phyloP scores from a whole-genome alignment of 805 yeast species.

The Candida parachauliodes region DNA sequence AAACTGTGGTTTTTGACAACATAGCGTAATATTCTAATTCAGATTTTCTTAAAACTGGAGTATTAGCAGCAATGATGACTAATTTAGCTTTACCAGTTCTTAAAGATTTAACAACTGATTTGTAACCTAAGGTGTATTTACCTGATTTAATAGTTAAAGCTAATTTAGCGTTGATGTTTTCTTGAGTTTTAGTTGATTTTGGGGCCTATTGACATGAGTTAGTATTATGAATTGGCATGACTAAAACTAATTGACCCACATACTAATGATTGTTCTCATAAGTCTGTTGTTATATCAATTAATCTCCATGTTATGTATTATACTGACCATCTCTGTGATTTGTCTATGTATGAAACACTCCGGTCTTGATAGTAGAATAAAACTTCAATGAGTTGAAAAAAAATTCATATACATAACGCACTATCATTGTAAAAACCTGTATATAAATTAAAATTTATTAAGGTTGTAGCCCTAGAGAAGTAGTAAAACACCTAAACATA shows the following conservation, averaged over 20 bases:
- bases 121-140: slow-evolving; percentile 99
- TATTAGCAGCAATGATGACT: slow-evolving; percentile 97
- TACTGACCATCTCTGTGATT: slow-evolving; percentile 99
- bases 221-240: slow-evolving; percentile 4
- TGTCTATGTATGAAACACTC: slow-evolving; percentile 65
- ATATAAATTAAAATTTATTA: background rate
- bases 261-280: slow-evolving; percentile 2
- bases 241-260: slow-evolving; percentile 1
- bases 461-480: slow-evolving; percentile 4
- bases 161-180: slow-evolving; percentile 96
- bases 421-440: too few species aligned
- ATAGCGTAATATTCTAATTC: slow-evolving; percentile 99
- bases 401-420: too few species aligned
- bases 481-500: background rate
- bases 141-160: slow-evolving; percentile 98
- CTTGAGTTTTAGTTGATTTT: slow-evolving; percentile 78
- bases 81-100: slow-evolving; percentile 99
- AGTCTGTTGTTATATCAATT: background rate
- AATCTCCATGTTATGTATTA: slow-evolving; percentile 13
- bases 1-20: slow-evolving; percentile 95
- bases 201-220: slow-evolving; percentile 78
- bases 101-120: slow-evolving; percentile 95
- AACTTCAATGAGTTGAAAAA: background rate
- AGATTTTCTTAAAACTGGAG: slow-evolving; percentile 99
- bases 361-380: slow-evolving; percentile 78